Percentiles rank a stretch among this genome's conserved stretches.
phyloP scores from a whole-genome alignment of 495 filamentous ascomycete genomes.

The Aspergillus saccharolyticus region DNA sequence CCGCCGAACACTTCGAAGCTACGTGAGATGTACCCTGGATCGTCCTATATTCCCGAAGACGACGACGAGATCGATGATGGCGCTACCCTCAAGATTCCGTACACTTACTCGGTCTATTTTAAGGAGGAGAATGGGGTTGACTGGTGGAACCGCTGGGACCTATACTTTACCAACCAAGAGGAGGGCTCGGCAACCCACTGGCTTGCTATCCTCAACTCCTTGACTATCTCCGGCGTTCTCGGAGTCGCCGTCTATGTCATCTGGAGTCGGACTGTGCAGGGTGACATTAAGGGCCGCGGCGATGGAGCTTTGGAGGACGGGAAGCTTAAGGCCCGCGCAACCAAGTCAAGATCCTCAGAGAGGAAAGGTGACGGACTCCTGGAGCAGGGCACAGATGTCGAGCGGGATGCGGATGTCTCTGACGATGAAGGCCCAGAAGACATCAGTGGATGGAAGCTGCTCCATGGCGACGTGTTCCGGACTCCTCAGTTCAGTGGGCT shows the following conservation, averaged over 20 bases:
- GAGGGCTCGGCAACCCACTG: conserved; percentile 84
- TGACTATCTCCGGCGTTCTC: conserved; percentile 78
- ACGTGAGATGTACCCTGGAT: conserved; percentile 52
- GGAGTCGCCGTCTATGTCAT: conserved; percentile 84
- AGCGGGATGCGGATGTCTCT: conserved; percentile 56
- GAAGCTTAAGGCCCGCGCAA: conserved; percentile 51
- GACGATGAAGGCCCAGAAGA: conserved; percentile 82
- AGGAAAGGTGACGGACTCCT: conserved; percentile 57
- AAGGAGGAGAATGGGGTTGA: conserved; percentile 78
- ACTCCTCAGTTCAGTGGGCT: conserved; percentile 68
- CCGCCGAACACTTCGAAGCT: conserved; percentile 55
- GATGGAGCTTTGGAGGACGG: conserved; percentile 64
- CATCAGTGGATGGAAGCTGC: conserved; percentile 85
- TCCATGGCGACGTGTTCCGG: conserved; percentile 94
- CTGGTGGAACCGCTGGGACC: conserved; percentile 85
- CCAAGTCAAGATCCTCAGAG: conserved; percentile 46
- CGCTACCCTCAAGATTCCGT: conserved; percentile 71
- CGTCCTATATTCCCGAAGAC: conserved; percentile 52
- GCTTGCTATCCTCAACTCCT: conserved; percentile 87
- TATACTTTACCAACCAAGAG: conserved; percentile 90
- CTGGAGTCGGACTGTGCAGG: conserved; percentile 72
- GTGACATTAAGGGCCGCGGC: conserved; percentile 70
- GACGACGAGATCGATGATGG: conserved; percentile 60
- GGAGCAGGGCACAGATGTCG: conserved; percentile 58
- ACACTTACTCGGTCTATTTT: conserved; percentile 91